Percentiles rank a stretch among this genome's conserved stretches.
Conservation (phyloP, 768 basidiomycete species). For the Tylopilus felleus region DNA sequence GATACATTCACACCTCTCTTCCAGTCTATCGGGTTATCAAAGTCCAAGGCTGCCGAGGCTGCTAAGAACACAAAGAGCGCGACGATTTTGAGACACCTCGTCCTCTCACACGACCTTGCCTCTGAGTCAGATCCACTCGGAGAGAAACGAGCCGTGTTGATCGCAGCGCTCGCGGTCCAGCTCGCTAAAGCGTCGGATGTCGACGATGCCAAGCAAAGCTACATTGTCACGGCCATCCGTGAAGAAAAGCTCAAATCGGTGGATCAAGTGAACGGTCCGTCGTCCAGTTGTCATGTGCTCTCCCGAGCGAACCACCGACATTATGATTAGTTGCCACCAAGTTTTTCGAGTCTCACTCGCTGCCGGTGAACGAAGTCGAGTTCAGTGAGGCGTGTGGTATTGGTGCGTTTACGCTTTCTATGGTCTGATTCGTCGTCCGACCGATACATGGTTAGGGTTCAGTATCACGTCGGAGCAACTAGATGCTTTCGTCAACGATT, state of each 20-base stretch:
- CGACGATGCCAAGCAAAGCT: slow-evolving; percentile 52
- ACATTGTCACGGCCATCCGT: slow-evolving; percentile 65
- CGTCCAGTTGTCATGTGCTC: not conserved
- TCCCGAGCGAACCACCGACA: slow-evolving; percentile 2
- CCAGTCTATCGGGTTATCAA: slow-evolving; percentile 71
- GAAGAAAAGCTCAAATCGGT: slow-evolving; percentile 69
- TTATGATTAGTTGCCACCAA: slow-evolving; percentile 52
- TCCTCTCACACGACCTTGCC: slow-evolving; percentile 51
- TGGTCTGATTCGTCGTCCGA: not conserved
- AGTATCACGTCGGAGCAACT: slow-evolving; percentile 69
- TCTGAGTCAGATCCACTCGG: slow-evolving; percentile 44
- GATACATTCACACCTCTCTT: slow-evolving; percentile 44
- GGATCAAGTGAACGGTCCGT: slow-evolving; percentile 85
- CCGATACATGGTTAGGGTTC: slow-evolving; percentile 57
- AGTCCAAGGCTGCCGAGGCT: slow-evolving; percentile 77
- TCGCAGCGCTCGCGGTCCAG: slow-evolving; percentile 63
- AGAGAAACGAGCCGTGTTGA: slow-evolving; percentile 72
- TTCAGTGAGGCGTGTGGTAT: slow-evolving; percentile 85
- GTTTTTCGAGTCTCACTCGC: slow-evolving; percentile 58
- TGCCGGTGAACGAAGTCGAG: slow-evolving; percentile 61
- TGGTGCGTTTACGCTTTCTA: slow-evolving; percentile 49
- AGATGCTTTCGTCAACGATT: slow-evolving; percentile 48
- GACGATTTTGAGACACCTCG: slow-evolving; percentile 61
- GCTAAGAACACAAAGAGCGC: slow-evolving; percentile 79
- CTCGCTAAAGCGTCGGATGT: slow-evolving; percentile 53